Base-by-base conservation (phyloP, 371 early-diverging fungal species). In the Mortierella sp. region DNA sequence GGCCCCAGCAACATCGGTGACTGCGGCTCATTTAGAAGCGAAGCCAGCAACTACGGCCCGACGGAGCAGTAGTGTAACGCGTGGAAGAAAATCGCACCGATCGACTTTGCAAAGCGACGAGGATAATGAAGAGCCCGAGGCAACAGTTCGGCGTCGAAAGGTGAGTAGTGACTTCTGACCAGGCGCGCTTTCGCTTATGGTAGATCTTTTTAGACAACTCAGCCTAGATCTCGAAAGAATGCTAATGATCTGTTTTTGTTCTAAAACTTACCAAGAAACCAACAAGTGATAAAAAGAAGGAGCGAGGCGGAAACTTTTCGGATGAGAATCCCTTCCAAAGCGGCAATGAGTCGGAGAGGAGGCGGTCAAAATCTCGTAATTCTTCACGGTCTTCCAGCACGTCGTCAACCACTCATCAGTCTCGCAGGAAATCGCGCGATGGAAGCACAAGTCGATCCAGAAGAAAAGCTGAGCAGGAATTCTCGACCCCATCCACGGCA, bases 261-360 rank as follows among this genome's bases (percentile, higher is more conserved):
- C 4, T 53, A 53, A 26, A 19, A 12, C 11, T 9, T 9, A 26
- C 21, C 53, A 9, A 53, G 3, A 26, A 26, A 21, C 53, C 18
- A 37, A 5, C 37, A 5, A 37, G 46, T 26, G 45, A 64, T 1
- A 26, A 19, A 14, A 60, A 46, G 46, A 64, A 51, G 18, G 15
- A 14, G 1, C 19, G 18, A 21, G 37, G 48, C 16, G 45, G 47
- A 26, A 72, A 72, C 37, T 72, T 72, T 56, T 72, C 72, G 12
- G 37, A 66, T n/a, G 72, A 72, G 29, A 72, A 72, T 29, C 72
- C 72, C 19, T 72, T 72, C 47, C 72, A 72, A 58, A 72, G 72
- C n/a, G 63, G 62, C 53, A 60, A 59, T 43, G 72, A 72, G n/a
- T 72, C 72, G 16, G 66, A 72, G 26, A 43, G 62, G 23, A 51